Evolutionary conservation across 2,329 filamentous ascomycete genomes (phyloP).

Genomic region (Thielaviopsis musarum): DNA sequence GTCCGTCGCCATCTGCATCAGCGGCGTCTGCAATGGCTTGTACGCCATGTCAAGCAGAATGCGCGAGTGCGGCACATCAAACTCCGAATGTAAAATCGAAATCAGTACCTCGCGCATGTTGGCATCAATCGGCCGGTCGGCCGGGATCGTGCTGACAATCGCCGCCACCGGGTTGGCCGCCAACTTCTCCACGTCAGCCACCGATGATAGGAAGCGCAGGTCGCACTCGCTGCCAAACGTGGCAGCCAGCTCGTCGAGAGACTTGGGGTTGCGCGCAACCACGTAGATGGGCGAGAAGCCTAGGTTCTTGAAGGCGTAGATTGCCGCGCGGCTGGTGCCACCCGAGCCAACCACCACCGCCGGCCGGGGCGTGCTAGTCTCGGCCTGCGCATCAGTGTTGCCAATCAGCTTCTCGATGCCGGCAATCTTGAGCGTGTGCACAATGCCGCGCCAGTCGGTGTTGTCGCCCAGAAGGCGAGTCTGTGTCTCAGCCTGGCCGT

Average conservation of each 20-base stretch:
- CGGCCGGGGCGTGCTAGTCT: conserved; percentile 19
- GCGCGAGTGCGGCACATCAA: conserved; percentile 25
- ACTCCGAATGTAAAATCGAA: conserved; percentile 27
- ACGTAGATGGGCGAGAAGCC: conserved; percentile 77
- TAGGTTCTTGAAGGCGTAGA: conserved; percentile 73
- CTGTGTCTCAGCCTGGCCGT: conserved; percentile 22
- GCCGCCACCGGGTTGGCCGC: conserved; percentile 41
- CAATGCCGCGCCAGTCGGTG: conserved; percentile 92
- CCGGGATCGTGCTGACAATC: conserved; percentile 80
- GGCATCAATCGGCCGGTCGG: conserved; percentile 64
- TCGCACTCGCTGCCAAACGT: conserved; percentile 62
- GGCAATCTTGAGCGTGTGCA: conserved; percentile 53
- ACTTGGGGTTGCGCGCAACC: conserved; percentile 56
- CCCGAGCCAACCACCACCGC: conserved; percentile 81
- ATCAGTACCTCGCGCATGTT: conserved; percentile 49
- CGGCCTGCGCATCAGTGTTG: conserved; percentile 4
- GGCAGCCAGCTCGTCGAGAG: conserved; percentile 48
- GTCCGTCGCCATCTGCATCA: conserved; percentile 70
- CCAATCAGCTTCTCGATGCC: conserved; percentile 33
- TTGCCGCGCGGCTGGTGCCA: conserved; percentile 78
- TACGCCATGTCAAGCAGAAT: conserved; percentile 93
- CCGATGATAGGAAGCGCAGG: conserved; percentile 41
- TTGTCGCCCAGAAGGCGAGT: conserved; percentile 58
- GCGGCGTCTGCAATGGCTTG: conserved; percentile 63
- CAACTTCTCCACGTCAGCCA: conserved; percentile 21